phyloP scores from a whole-genome alignment of 441 rosid species.

The Bruguiera hainesii region DNA sequence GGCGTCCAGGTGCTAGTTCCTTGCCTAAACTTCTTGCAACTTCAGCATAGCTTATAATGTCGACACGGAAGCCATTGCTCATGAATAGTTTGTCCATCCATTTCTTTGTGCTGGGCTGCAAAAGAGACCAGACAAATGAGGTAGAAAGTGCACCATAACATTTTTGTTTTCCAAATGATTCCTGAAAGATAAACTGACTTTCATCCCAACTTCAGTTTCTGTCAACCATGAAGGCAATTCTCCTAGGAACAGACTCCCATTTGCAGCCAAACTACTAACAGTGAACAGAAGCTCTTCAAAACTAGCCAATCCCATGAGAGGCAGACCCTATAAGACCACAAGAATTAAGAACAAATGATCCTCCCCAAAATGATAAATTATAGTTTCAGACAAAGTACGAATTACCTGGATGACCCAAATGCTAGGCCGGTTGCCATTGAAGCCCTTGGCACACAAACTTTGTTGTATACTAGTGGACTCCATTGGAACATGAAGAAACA shows the following conservation, averaged over 20 bases:
- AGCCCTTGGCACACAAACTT: conserved; percentile 55
- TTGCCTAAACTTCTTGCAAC: conserved; percentile 54
- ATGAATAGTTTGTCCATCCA: conserved; percentile 73
- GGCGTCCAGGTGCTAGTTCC: conserved; percentile 39
- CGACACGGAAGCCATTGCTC: conserved; percentile 65
- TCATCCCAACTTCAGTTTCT: conserved; percentile 47
- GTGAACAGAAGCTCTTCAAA: conserved; percentile 63
- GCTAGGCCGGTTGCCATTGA: conserved; percentile 66
- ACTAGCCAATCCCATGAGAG: conserved; percentile 55
- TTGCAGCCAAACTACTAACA: conserved; percentile 65
- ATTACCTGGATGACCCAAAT: conserved; percentile 86
- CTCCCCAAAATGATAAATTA: conserved; percentile 8
- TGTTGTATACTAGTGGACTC: conserved; percentile 48
- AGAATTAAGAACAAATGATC: not conserved
- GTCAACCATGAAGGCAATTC: conserved; percentile 68
- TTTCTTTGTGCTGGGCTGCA: conserved; percentile 45
- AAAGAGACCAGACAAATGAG: conserved; percentile 9
- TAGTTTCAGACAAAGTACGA: not conserved
- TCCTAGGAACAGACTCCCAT: conserved; percentile 54
- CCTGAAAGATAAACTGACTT: conserved; percentile 35
- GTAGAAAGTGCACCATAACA: not conserved
- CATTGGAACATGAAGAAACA: conserved; percentile 66
- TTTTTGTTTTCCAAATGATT: not conserved
- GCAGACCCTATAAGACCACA: conserved; percentile 51
- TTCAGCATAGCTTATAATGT: conserved; percentile 44